Base-by-base conservation (phyloP, 164 flowering plant genomes). In the Sedum album region DNA sequence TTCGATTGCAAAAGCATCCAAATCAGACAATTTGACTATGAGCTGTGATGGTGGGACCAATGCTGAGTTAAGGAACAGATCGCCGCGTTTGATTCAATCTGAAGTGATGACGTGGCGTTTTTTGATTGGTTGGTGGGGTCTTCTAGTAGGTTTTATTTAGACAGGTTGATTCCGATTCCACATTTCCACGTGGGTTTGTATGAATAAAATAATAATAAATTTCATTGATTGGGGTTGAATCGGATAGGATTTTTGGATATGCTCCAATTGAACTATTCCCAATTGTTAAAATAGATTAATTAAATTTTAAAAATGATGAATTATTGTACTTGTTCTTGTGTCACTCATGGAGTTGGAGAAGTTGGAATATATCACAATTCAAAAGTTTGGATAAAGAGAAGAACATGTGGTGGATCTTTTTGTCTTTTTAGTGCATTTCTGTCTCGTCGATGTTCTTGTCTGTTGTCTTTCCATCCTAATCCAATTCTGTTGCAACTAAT, bases 51-150 rank as follows among this genome's bases (percentile, higher is more conserved):
- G 60, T 33, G 2, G 3, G 46, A 39, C 39, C 44, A 4, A 31
- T 26, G 65, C 73, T 74, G 78, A 66, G 69, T 35, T 35, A 7
- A 35, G 38, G 65, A 68, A 74, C 75, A 31, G 31, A 69, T 36
- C 71, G 79, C 77, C 70, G 77, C 77, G 77, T 57, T 28, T 55
- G 60, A 26, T 55, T 25, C 60, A 2, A 57, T 57, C 62, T 11
- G 31, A 28, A 28, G 14, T 2, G 31, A 28, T 57, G 62, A 57
- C 62, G 35, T 57, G 62, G 62, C 62, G 5, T 1, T 4, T 26
- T 57, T 1, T 57, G 33, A 57, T 57, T 57, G 62, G 62, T 13
- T 5, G 20, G 8, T 13, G 33, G 17, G 20, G 62, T 26, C 35
- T 3, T 57, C 28, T 20, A 26, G 62, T 3, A 57, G 62, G 33